These are phyloP conservation scores for Russula dissimulans DNA, from an alignment of 768 basidiomycete genomes.

Conservation along the genomic window DNA sequence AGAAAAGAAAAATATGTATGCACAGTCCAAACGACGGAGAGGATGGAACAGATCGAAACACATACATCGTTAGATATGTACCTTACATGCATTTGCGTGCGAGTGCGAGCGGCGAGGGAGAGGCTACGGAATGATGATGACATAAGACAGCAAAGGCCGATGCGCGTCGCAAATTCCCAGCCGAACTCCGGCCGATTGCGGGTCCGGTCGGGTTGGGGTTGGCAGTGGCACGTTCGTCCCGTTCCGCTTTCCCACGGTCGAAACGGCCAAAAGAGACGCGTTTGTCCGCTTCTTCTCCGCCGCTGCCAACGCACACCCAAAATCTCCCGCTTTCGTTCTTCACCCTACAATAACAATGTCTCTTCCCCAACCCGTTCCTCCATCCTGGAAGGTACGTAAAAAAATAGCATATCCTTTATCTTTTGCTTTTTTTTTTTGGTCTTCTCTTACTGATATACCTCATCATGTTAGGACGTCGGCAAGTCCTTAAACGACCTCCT, in stretches of 20 bases:
- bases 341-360: slow-evolving; percentile 45
- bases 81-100: slow-evolving; percentile 24
- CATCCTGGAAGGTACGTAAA: slow-evolving; percentile 83
- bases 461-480: slow-evolving; percentile 65
- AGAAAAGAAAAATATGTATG: not conserved
- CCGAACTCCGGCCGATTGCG: too few relatives aligned
- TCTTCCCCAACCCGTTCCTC: slow-evolving; percentile 91
- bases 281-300: slow-evolving; percentile 17
- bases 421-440: not conserved
- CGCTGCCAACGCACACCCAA: slow-evolving; percentile 22
- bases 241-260: not conserved
- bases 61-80: slow-evolving; percentile 36
- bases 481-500: slow-evolving; percentile 96
- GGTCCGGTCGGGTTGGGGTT: too few relatives aligned
- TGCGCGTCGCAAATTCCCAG: not conserved
- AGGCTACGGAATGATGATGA: not conserved
- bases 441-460: too few relatives aligned
- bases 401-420: not conserved
- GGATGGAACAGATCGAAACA: not conserved
- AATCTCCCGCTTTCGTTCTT: not conserved
- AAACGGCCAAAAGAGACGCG: not conserved
- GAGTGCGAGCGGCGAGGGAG: not conserved
- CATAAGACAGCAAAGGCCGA: too few relatives aligned
- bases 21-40: not conserved
- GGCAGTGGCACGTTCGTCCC: not conserved